A percentile compares a stretch with the other conserved stretches of the same genome.
phyloP scores from a whole-genome alignment of 371 early-diverging fungal genomes.

The Apophysomyces variabilis region DNA sequence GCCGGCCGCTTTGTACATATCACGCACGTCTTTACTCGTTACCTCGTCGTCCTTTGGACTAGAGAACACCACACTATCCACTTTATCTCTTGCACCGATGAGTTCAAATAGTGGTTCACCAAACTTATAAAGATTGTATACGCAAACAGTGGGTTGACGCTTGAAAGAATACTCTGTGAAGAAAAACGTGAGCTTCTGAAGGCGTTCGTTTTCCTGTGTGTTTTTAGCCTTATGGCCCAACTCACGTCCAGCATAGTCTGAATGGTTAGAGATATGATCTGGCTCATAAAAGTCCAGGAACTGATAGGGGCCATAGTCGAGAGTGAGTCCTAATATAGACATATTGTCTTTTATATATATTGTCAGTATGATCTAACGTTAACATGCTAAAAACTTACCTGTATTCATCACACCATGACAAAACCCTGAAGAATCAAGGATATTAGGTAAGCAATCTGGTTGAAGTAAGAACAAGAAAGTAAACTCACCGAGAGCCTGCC shows the following conservation, averaged over 20 bases:
- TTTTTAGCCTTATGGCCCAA: not conserved
- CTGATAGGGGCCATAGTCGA: conserved; percentile 91
- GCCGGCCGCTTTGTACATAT: conserved; percentile 40
- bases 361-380: not conserved
- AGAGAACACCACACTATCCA: conserved; percentile 39
- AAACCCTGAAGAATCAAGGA: conserved; percentile 57
- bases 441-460: not conserved
- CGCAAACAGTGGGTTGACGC: conserved; percentile 83
- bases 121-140: conserved; percentile 82
- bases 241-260: conserved; percentile 64
- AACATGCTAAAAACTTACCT: conserved; percentile 1
- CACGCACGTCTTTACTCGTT: conserved; percentile 28
- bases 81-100: conserved; percentile 62
- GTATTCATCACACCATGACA: conserved; percentile 93
- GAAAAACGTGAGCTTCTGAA: too few relatives aligned
- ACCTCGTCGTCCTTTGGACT: conserved; percentile 37
- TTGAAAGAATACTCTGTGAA: conserved; percentile 72
- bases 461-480: not conserved
- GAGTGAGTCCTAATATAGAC: conserved; percentile 80
- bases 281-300: conserved; percentile 89
- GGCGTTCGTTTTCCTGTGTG: too few relatives aligned
- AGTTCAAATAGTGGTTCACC: conserved; percentile 71
- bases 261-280: conserved; percentile 75
- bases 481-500: conserved; percentile 75
- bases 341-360: conserved; percentile 69